phyloP scores from a whole-genome alignment of 2,329 filamentous ascomycete species.

The Thielaviopsis musarum region DNA sequence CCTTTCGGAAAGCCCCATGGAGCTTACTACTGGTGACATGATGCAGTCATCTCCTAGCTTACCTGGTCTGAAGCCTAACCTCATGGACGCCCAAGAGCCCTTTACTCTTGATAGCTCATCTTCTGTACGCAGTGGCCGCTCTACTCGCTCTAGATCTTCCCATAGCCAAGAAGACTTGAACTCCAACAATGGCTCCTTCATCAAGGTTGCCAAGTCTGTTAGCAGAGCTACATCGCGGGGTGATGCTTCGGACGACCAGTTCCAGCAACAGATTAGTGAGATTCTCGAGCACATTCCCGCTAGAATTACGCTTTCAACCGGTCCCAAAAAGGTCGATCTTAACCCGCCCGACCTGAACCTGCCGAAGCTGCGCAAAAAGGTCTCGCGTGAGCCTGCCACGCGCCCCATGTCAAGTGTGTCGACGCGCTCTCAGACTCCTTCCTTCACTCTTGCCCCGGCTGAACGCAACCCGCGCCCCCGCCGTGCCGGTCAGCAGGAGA shows the following conservation, averaged over 20 bases:
- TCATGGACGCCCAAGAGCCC: constrained; percentile 4
- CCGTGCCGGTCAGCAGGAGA: constrained; percentile 42
- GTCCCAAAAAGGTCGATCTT: constrained; percentile 28
- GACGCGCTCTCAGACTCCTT: constrained; percentile 44
- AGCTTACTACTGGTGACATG: constrained; percentile 3
- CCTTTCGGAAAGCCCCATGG: constrained; percentile 6
- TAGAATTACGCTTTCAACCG: constrained; percentile 54
- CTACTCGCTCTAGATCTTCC: not conserved
- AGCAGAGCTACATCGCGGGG: not conserved
- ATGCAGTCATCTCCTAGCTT: constrained; percentile 7
- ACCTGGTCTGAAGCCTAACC: not conserved
- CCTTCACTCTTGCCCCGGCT: constrained; percentile 52
- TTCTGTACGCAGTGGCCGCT: not conserved
- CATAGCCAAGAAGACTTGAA: no score
- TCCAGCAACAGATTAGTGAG: constrained; percentile 65
- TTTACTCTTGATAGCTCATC: constrained; percentile 9
- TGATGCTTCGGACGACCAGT: constrained; percentile 36
- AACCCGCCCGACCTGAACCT: constrained; percentile 42
- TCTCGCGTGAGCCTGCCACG: constrained; percentile 26
- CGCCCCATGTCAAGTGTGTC: constrained; percentile 36
- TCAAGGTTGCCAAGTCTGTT: constrained; percentile 30
- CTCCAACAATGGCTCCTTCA: constrained; percentile 16
- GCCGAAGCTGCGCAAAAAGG: constrained; percentile 25
- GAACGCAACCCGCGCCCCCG: constrained; percentile 32
- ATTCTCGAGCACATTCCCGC: constrained; percentile 65